A percentile compares a stretch with the other conserved stretches of the same genome.
Conservation (phyloP, 768 basidiomycete species). For the Lentinula boryana region DNA sequence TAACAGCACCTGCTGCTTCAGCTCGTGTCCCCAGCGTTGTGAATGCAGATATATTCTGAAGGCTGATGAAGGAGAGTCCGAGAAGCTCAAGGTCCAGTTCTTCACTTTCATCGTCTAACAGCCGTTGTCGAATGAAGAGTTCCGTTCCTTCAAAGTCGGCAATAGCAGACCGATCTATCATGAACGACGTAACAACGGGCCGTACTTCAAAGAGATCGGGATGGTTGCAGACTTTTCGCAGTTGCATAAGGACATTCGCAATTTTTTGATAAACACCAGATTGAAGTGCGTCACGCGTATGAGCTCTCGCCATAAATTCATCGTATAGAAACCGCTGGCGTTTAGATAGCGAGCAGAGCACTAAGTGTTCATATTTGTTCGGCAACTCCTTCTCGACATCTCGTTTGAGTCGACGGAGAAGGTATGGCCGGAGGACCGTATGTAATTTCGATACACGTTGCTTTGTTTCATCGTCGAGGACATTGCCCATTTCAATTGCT, state of each 20-base stretch:
- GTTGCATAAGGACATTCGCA: conserved; percentile 95
- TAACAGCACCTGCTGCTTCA: conserved; percentile 52
- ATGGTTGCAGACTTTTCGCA: conserved; percentile 95
- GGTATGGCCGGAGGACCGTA: conserved; percentile 90
- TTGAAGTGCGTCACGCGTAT: conserved; percentile 74
- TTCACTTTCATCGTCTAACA: conserved; percentile 49
- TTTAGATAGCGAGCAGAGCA: conserved; percentile 84
- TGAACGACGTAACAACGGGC: conserved; percentile 74
- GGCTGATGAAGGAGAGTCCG: conserved; percentile 55
- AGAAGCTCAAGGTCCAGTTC: conserved; percentile 62
- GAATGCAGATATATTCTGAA: conserved; percentile 47
- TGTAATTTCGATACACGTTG: conserved; percentile 87
- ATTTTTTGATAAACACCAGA: conserved; percentile 87
- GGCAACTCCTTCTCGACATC: conserved; percentile 96
- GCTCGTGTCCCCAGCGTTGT: conserved; percentile 46
- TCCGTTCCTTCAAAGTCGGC: conserved; percentile 86
- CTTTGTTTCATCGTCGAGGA: conserved; percentile 75
- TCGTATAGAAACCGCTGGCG: conserved; percentile 94
- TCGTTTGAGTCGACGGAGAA: conserved; percentile 93
- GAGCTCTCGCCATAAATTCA: conserved; percentile 88
- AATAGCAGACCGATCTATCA: conserved; percentile 66
- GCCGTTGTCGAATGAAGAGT: conserved; percentile 70
- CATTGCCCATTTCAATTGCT: conserved; percentile 81
- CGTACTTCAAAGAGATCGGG: conserved; percentile 90
- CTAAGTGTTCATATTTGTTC: conserved; percentile 87